phyloP scores from a whole-genome alignment of 2,329 filamentous ascomycete genomes.

The Ophiostoma ulmi region DNA sequence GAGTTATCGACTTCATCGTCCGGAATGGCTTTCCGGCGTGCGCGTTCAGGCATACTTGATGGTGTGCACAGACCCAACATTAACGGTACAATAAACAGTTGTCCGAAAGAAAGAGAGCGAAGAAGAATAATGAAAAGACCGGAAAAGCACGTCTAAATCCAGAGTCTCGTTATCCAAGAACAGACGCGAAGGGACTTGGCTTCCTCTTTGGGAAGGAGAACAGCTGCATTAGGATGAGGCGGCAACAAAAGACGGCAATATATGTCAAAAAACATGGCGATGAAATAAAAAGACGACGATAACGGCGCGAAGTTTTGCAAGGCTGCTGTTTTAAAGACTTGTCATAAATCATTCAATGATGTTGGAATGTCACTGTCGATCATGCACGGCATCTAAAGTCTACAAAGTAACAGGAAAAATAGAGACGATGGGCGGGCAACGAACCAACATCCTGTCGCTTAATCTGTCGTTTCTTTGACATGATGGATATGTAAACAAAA shows the following conservation, averaged over 20 bases:
- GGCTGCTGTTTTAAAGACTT: background rate
- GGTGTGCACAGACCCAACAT: conserved; percentile 7
- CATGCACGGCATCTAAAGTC: background rate
- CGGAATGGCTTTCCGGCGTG: background rate
- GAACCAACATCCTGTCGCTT: background rate
- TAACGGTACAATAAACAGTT: background rate
- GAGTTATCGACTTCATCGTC: background rate
- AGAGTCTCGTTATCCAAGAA: background rate
- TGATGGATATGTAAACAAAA: background rate
- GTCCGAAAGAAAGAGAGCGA: background rate
- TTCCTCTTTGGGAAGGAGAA: background rate
- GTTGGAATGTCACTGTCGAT: background rate
- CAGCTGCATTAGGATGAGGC: background rate
- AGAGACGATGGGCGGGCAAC: background rate
- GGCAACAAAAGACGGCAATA: background rate
- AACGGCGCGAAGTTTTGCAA: background rate
- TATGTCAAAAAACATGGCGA: no score
- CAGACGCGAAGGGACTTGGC: background rate
- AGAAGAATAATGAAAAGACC: background rate
- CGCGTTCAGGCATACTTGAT: background rate
- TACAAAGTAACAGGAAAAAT: background rate
- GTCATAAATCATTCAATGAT: background rate
- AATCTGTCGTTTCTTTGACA: background rate
- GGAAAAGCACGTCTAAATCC: background rate
- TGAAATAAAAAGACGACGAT: background rate